Percentiles rank a stretch among this genome's conserved stretches.
Conservation (phyloP, 2,329 filamentous ascomycete genomes). For the Aspergillus aculeatus region DNA sequence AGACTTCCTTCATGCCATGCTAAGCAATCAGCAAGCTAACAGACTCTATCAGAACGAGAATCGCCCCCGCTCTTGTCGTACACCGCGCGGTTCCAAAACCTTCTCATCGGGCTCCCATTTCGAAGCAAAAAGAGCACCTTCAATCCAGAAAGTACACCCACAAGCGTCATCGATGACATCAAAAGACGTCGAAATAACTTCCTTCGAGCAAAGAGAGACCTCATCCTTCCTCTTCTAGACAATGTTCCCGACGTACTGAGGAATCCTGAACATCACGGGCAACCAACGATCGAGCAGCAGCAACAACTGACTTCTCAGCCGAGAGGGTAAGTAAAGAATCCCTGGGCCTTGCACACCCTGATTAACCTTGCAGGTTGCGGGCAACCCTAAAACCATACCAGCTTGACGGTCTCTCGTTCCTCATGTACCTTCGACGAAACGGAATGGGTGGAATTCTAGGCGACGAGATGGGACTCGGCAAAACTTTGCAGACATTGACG, state of each 20-base stretch:
- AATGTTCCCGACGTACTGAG: background rate
- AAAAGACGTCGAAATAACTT: background rate
- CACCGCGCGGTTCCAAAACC: background rate
- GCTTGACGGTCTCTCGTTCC: slow-evolving; percentile 51
- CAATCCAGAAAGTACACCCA: background rate
- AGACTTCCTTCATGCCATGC: background rate
- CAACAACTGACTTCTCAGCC: background rate
- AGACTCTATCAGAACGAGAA: background rate
- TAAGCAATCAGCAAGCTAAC: no score
- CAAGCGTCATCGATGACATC: background rate
- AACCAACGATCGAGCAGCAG: background rate
- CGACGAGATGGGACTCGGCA: slow-evolving; percentile 35
- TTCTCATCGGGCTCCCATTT: background rate
- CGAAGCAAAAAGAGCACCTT: background rate
- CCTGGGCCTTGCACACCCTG: slow-evolving; percentile 21
- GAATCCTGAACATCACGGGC: background rate
- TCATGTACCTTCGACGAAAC: slow-evolving; percentile 39
- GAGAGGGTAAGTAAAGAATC: background rate
- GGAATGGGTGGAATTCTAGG: slow-evolving; percentile 27
- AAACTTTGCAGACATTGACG: slow-evolving; percentile 31
- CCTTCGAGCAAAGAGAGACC: background rate
- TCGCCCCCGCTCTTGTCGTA: background rate
- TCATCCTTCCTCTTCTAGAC: background rate
- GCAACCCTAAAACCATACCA: slow-evolving; percentile 55
- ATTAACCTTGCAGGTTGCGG: slow-evolving; percentile 16